Evolutionary conservation across 495 filamentous ascomycete species (phyloP).

Genomic region (Xylaria telfairii): DNA sequence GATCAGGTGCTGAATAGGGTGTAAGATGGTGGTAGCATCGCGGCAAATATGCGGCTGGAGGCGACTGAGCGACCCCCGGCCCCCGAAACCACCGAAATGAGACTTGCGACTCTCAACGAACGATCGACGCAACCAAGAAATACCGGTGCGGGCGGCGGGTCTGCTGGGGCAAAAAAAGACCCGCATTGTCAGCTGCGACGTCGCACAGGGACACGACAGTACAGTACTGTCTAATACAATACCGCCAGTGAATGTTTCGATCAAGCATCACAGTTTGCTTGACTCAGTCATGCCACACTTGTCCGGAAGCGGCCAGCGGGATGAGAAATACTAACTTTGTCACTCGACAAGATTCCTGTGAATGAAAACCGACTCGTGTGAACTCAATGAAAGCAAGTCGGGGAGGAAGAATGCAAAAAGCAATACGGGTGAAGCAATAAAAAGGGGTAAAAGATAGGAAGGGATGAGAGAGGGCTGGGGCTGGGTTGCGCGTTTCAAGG

Average conservation of each 20-base stretch:
- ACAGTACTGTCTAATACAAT: neutral
- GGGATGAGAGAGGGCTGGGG: constrained; percentile 30
- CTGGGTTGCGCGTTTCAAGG: constrained; percentile 42
- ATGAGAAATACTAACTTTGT: neutral
- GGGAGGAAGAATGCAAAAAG: constrained; percentile 11
- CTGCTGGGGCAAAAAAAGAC: neutral
- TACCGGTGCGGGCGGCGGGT: constrained; percentile 3
- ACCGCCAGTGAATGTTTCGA: neutral
- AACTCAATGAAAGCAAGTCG: neutral
- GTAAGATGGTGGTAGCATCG: constrained; percentile 35
- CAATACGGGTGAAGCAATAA: constrained; percentile 21
- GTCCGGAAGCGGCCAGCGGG: neutral
- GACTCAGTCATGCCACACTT: neutral
- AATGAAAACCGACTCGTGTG: neutral
- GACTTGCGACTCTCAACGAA: constrained; percentile 36
- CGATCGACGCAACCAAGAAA: constrained; percentile 37
- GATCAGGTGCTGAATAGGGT: constrained; percentile 13
- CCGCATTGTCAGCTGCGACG: constrained; percentile 28
- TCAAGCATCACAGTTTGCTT: neutral
- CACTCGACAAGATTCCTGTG: neutral
- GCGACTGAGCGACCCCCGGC: constrained; percentile 22
- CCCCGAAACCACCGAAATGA: constrained; percentile 46
- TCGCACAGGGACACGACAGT: constrained; percentile 12
- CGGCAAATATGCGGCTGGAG: constrained; percentile 32
- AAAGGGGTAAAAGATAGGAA: constrained; percentile 26